These are phyloP conservation scores for Cladosporium sp. DNA, from an alignment of 2,329 filamentous ascomycete genomes.

Conservation along the genomic window DNA sequence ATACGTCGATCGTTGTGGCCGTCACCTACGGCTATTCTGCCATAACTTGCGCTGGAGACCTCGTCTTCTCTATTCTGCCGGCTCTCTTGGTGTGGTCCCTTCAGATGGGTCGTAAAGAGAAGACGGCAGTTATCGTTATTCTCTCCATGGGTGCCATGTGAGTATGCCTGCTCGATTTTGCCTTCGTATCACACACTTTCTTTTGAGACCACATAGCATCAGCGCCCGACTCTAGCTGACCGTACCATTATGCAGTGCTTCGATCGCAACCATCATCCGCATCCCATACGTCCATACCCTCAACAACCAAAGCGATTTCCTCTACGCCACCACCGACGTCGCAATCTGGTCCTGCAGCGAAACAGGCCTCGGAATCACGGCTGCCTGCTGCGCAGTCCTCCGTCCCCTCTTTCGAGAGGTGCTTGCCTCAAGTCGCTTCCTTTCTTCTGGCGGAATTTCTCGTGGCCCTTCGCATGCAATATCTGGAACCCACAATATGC, in stretches of 20 bases:
- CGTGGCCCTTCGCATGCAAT: not conserved
- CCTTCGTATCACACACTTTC: no score
- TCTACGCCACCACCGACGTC: constrained; percentile 17
- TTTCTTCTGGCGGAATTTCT: not conserved
- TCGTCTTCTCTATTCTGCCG: constrained; percentile 25
- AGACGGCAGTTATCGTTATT: constrained; percentile 28
- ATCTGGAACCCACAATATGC: not conserved
- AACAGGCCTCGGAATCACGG: constrained; percentile 16
- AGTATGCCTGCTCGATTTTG: not conserved
- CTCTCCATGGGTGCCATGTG: constrained; percentile 29
- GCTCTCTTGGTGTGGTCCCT: constrained; percentile 29
- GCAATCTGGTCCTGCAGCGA: constrained; percentile 18
- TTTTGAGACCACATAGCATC: no score
- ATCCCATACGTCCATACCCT: constrained; percentile 17
- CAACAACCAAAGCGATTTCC: constrained; percentile 13
- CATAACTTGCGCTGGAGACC: constrained; percentile 16
- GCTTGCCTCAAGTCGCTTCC: constrained; percentile 1
- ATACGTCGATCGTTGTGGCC: constrained; percentile 11
- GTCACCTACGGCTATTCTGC: constrained; percentile 17
- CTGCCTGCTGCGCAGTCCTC: constrained; percentile 15
- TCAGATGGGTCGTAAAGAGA: constrained; percentile 23
- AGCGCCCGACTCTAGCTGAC: not conserved
- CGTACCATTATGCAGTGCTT: constrained; percentile 6
- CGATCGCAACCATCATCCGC: constrained; percentile 15
- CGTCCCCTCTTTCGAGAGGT: constrained; percentile 15